Evolutionary conservation across 1,284 basidiomycete species (phyloP), one percentile per base, ranked within the genome.

Genomic region (Cutaneotrichosporon cavernicola): DNA sequence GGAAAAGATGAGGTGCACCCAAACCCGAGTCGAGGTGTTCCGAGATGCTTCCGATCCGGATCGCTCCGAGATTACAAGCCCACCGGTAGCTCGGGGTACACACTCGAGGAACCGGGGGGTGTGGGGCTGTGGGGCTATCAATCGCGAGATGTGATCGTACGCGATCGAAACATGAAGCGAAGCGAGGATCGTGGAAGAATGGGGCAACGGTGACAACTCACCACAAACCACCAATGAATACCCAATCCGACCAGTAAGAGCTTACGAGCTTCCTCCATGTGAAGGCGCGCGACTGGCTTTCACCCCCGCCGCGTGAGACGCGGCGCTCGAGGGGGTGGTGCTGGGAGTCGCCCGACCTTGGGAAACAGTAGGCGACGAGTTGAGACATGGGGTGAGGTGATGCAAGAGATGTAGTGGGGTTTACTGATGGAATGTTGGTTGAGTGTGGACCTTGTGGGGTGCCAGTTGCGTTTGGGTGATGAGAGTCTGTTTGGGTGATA

Each of bases 181-280:
- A 14, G 47, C 13, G 47, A n/a, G 9, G 34, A 36, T 13, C 34
- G 8, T 6, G 14, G 14, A 43, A 43, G 40, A 18, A 43, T 5
- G 13, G 40, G 34, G 34, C 1, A 36, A 36, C 34, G 11, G n/a
- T 21, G 7, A 22, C 21, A 5, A 84, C 88, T 60, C 77, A 92
- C 91, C 86, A 87, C 43, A 92, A 80, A 26, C 83, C 73, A 56
- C 90, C 83, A 13, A 88, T 88, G n/a, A 91, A 72, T 34, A 86
- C 73, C 90, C 90, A 81, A 62, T 81, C 80, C 5, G 69, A 70
- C n/a, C 72, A 70, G 68, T 81, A 81, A 38, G 70, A 70, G 62
- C 65, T 66, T 32, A 76, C 43, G 46, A 69, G 67, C 9, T 43
- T 56, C 9, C 34, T 47, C 59, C 60, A 56, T 21, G 61, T 49